Evolutionary conservation across 2,329 filamentous ascomycete species (phyloP).

Genomic region (Beauveria sp.): DNA sequence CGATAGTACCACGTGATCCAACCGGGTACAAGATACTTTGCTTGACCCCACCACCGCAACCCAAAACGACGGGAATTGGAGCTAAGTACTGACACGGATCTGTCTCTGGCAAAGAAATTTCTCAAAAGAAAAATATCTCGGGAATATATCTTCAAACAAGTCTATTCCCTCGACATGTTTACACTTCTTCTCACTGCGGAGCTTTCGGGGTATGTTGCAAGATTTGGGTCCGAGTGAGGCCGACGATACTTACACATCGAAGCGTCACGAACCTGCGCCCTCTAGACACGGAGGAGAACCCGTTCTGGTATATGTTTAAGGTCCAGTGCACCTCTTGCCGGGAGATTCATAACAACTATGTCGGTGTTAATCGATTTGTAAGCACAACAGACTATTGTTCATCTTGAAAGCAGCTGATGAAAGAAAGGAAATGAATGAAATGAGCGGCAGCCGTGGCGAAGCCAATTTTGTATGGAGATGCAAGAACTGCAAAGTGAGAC

Average conservation of each 20-base stretch:
- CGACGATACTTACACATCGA: constrained; percentile 5
- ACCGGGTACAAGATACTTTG: background rate
- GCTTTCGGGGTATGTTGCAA: constrained; percentile 51
- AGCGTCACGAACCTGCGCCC: constrained; percentile 90
- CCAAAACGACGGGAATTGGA: background rate
- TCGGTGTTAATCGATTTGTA: constrained; percentile 85
- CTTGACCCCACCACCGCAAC: background rate
- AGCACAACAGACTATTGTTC: constrained; percentile 23
- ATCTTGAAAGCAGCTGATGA: background rate
- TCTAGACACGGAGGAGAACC: constrained; percentile 68
- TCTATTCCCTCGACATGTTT: constrained; percentile 45
- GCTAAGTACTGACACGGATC: background rate
- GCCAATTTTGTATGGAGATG: constrained; percentile 99
- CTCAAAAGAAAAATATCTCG: background rate
- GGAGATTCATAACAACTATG: constrained; percentile 79
- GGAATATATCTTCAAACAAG: background rate
- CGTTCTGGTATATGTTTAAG: constrained; percentile 96
- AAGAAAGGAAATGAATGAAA: constrained; percentile 75
- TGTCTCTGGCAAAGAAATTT: background rate
- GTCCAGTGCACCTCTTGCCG: constrained; percentile 98
- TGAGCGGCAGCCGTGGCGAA: constrained; percentile 88
- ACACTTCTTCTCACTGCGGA: constrained; percentile 61
- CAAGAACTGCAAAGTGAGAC: constrained; percentile 84
- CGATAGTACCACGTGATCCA: background rate
- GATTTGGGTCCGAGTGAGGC: background rate